These are phyloP conservation scores for Clarkia xantiana DNA, from an alignment of 345 rosid genomes.

Conservation along the genomic window DNA sequence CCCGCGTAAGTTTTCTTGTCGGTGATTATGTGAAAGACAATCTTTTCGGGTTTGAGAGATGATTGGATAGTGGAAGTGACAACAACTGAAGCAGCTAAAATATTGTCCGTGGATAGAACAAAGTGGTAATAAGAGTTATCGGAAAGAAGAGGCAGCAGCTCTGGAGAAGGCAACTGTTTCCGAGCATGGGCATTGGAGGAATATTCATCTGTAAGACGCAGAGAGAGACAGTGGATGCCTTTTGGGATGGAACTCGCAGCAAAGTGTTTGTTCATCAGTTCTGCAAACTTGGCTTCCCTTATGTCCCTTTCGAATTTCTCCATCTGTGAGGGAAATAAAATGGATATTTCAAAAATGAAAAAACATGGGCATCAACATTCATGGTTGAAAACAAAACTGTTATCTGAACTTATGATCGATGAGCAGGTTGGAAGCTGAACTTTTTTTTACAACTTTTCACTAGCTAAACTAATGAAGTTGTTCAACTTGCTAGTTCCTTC, in stretches of 20 bases:
- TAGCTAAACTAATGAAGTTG: too few relatives aligned
- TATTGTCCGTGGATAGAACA: constrained; percentile 74
- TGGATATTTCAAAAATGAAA: too few relatives aligned
- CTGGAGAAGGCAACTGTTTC: constrained; percentile 88
- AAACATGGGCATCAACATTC: too few relatives aligned
- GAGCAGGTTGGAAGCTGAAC: too few relatives aligned
- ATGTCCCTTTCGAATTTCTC: constrained; percentile 77
- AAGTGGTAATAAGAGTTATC: constrained; percentile 84
- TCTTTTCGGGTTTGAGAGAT: constrained; percentile 69
- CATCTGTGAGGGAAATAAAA: constrained; percentile 32
- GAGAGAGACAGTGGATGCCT: constrained; percentile 90
- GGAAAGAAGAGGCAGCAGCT: constrained; percentile 81
- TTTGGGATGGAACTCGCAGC: constrained; percentile 98
- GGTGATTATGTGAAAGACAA: constrained; percentile 88
- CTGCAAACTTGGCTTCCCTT: constrained; percentile 77
- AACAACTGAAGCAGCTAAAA: constrained; percentile 95
- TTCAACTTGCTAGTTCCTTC: too few relatives aligned
- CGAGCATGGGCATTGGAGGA: constrained; percentile 97
- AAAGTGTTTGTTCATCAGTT: constrained; percentile 94
- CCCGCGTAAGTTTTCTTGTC: constrained; percentile 98
- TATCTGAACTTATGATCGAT: too few relatives aligned
- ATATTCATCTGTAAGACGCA: constrained; percentile 89
- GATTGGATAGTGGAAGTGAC: constrained; percentile 75
- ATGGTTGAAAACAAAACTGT: too few relatives aligned
- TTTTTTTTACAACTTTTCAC: too few relatives aligned